phyloP scores from a whole-genome alignment of 495 filamentous ascomycete species.

The Peziza echinospora region DNA sequence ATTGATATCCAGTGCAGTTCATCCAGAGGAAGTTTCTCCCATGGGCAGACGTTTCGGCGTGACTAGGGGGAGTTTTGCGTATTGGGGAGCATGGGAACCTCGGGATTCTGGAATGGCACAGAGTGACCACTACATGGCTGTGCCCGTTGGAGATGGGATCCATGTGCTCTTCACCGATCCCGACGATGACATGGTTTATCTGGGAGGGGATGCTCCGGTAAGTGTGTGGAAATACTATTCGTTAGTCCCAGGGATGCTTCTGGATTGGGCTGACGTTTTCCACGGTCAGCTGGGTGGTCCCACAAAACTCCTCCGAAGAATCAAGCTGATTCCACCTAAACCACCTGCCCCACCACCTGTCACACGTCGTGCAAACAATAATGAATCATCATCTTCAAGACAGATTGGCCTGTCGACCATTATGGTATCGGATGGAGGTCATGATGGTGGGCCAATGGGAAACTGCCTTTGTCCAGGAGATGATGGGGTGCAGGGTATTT shows the following conservation, averaged over 20 bases:
- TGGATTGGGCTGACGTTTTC: too few relatives aligned
- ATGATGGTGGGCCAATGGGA: not conserved
- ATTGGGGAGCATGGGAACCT: conserved; percentile 14
- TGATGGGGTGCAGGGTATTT: conserved; percentile 1
- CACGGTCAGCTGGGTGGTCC: conserved; percentile 9
- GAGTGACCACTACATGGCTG: conserved; percentile 43
- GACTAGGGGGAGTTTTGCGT: conserved; percentile 9
- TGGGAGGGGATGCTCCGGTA: conserved; percentile 44
- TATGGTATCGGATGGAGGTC: not conserved
- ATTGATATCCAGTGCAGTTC: conserved; percentile 44
- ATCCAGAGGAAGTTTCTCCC: conserved; percentile 21
- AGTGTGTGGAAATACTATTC: not conserved
- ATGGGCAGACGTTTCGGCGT: conserved; percentile 14
- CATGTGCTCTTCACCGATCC: conserved; percentile 54
- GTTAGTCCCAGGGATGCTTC: not conserved
- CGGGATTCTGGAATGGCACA: conserved; percentile 13
- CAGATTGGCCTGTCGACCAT: not conserved
- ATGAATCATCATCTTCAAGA: not conserved
- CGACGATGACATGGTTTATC: conserved; percentile 33
- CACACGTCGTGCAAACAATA: not conserved
- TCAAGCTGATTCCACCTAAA: conserved; percentile 25
- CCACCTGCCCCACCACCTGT: not conserved
- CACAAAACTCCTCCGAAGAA: conserved; percentile 24
- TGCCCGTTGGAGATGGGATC: conserved; percentile 46
- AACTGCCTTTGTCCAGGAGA: not conserved